A percentile compares a stretch with the other conserved stretches of the same genome.
Evolutionary conservation across 768 basidiomycete genomes (phyloP).

Genomic region (Serendipita vermifera): DNA sequence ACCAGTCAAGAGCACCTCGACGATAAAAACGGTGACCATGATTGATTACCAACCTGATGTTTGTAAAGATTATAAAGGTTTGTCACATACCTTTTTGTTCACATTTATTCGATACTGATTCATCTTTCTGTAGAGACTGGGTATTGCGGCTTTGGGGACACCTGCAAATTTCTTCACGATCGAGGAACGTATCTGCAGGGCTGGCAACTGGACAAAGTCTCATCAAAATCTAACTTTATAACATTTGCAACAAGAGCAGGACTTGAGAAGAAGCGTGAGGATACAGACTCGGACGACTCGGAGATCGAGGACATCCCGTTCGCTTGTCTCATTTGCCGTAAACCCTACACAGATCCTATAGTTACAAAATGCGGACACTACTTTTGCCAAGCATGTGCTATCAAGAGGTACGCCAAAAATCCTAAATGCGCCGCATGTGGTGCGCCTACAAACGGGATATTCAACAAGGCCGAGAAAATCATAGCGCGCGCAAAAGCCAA

Average conservation of each 20-base stretch:
- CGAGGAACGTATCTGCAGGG: constrained; percentile 94
- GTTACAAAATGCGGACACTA: constrained; percentile 96
- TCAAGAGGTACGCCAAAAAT: constrained; percentile 86
- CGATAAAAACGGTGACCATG: constrained; percentile 87
- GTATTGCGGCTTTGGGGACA: constrained; percentile 97
- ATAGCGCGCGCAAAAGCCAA: constrained; percentile 63
- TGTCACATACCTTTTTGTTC: constrained; percentile 22
- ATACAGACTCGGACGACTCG: constrained; percentile 42
- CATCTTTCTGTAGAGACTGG: constrained; percentile 63
- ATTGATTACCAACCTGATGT: constrained; percentile 98
- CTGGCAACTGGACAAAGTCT: constrained; percentile 92
- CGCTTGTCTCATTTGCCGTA: constrained; percentile 94
- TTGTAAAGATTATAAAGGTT: constrained; percentile 98
- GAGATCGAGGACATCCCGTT: constrained; percentile 89
- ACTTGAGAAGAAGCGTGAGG: constrained; percentile 40
- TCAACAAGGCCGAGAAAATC: constrained; percentile 90
- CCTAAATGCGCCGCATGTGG: constrained; percentile 94
- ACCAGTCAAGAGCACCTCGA: constrained; percentile 61
- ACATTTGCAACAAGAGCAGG: constrained; percentile 5
- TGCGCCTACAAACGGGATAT: constrained; percentile 85
- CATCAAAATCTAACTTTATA: constrained; percentile 8
- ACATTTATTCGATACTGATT: constrained; percentile 6
- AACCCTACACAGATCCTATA: constrained; percentile 88
- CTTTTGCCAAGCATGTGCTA: constrained; percentile 89
- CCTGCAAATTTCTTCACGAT: constrained; percentile 98